These are phyloP conservation scores for Neofusicoccum cordaticola DNA, from an alignment of 2,329 filamentous ascomycete species.

Conservation along the genomic window DNA sequence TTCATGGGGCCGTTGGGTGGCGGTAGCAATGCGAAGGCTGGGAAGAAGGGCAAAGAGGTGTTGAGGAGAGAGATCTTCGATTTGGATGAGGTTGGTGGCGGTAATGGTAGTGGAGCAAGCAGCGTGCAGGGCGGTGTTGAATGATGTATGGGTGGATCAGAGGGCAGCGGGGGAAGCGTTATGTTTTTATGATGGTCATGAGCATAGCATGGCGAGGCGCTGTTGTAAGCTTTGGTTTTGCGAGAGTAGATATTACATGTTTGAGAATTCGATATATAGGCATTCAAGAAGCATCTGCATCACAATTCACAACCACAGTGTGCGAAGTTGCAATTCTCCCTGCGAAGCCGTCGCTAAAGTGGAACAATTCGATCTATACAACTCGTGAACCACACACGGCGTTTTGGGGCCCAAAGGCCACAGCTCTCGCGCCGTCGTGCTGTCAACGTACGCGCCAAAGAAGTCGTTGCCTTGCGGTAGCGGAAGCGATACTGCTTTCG, in stretches of 20 bases:
- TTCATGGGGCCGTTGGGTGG: slow-evolving; percentile 21
- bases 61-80: slow-evolving; percentile 38
- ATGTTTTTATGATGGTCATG: neutral
- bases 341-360: too few species aligned
- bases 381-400: too few species aligned
- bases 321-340: too few species aligned
- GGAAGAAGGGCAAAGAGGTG: slow-evolving; percentile 21
- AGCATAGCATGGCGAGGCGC: slow-evolving; percentile 8
- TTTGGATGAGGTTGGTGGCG: slow-evolving; percentile 26
- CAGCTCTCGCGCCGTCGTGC: too few species aligned
- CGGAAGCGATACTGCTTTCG: neutral
- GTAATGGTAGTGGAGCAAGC: neutral
- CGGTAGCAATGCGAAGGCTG: slow-evolving; percentile 22
- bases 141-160: neutral
- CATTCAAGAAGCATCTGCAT: too few species aligned
- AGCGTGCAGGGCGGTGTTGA: neutral
- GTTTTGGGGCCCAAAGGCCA: too few species aligned
- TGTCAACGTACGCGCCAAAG: neutral
- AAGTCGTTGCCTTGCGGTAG: neutral
- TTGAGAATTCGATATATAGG: neutral
- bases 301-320: too few species aligned
- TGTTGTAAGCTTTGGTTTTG: neutral
- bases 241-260: too few species aligned
- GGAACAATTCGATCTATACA: too few species aligned
- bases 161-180: neutral